Evolutionary conservation across 352 stramenopile species (phyloP), one percentile per base, ranked within the genome.

Genomic region (Pythium graminicola): DNA sequence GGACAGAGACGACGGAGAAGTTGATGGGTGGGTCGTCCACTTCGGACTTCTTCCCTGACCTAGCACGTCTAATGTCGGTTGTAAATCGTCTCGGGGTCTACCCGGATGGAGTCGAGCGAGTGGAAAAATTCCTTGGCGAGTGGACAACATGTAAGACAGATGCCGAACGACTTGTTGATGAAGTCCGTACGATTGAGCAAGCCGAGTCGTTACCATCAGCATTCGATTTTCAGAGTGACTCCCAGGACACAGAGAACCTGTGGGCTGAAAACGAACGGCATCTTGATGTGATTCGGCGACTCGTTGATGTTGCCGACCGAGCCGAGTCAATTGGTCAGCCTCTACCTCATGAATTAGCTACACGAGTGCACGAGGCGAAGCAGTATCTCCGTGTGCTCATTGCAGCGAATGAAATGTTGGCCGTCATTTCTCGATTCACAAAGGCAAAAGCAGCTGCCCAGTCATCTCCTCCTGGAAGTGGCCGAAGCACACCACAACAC

Each of bases 391-490:
- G 49, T 23, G 40, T 65, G 4, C 41, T 65, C 1, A 57, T 65
- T 19, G 51, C 50, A 0, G 51, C 44, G 0, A 65, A 60, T 51
- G 58, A 65, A 29, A 65, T 65, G 58, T 27, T 65, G 3, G 58
- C 51, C 16, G 47, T 56, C 5, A 65, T 65, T 22, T n/a, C 58
- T 38, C 40, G 50, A 27, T 64, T 59, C 17, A 60, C 57, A 9
- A 59, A 64, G 17, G 57, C 58, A 6, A 60, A 57, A 28, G 24
- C 52, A 11, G 29, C 54, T 3, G 19, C 16, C 6, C 35, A 43
- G 10, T 16, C 44, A 1, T 50, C 53, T 29, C 27, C 36, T 14
- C 9, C 20, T 24, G 36, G 36, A 33, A 33, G 27, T 2, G 22
- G 14, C 9, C 17, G 11, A 1, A 10, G 9, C 1, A 36, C 53